phyloP scores from a whole-genome alignment of 2,329 filamentous ascomycete species.

The Elsinoe necatrix region DNA sequence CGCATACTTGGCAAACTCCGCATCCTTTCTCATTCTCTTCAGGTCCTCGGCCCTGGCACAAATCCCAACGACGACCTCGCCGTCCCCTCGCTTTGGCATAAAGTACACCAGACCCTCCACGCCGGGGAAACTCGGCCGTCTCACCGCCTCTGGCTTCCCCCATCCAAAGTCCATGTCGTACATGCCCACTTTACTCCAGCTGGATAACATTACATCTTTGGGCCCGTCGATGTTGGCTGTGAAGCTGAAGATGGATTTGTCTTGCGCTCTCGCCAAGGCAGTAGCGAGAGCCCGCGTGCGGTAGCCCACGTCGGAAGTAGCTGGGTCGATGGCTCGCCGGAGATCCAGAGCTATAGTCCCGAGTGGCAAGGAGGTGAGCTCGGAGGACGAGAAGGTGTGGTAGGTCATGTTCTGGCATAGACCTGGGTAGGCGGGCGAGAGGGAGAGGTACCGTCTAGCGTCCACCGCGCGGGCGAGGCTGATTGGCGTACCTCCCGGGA shows the following conservation, averaged over 20 bases:
- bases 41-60: slow-evolving; percentile 44
- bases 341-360: slow-evolving; percentile 32
- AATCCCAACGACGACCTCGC: slow-evolving; percentile 38
- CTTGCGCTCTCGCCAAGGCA: slow-evolving; percentile 27
- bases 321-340: slow-evolving; percentile 33
- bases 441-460: slow-evolving; percentile 35
- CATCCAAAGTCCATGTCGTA: slow-evolving; percentile 44
- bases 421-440: slow-evolving; percentile 42
- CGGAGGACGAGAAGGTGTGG: slow-evolving; percentile 26
- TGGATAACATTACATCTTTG: slow-evolving; percentile 45
- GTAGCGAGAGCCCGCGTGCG: slow-evolving; percentile 38
- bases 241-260: slow-evolving; percentile 32
- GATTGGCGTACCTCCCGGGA: slow-evolving; percentile 23
- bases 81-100: slow-evolving; percentile 37
- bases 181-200: slow-evolving; percentile 43
- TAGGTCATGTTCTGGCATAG: slow-evolving; percentile 42
- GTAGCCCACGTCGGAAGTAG: slow-evolving; percentile 30
- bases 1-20: slow-evolving; percentile 35
- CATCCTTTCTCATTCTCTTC: slow-evolving; percentile 36
- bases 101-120: slow-evolving; percentile 45
- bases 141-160: slow-evolving; percentile 40
- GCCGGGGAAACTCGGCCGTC: slow-evolving; percentile 40
- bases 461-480: slow-evolving; percentile 44
- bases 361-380: slow-evolving; percentile 27
- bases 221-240: slow-evolving; percentile 32